Conservation (phyloP, 2,329 filamentous ascomycete genomes). For the Ophiostoma ulmi region DNA sequence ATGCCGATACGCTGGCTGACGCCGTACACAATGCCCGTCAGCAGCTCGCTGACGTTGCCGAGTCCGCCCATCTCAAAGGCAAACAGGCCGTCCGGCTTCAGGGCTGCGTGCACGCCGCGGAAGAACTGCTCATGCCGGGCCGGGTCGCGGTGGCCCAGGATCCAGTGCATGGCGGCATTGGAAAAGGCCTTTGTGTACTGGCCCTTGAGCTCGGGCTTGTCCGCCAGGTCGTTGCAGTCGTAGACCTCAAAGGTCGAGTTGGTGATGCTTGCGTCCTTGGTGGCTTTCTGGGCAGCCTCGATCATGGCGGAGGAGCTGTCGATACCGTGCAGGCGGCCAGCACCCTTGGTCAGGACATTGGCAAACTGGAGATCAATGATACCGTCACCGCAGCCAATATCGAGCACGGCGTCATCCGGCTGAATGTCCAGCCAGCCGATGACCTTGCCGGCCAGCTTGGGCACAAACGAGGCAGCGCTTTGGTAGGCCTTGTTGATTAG, state of each 20-base stretch:
- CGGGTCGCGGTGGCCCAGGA: constrained; percentile 43
- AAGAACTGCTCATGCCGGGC: constrained; percentile 49
- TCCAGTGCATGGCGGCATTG: constrained; percentile 64
- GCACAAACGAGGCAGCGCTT: constrained; percentile 58
- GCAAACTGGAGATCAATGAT: constrained; percentile 53
- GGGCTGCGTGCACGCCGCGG: constrained; percentile 44
- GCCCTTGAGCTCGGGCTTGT: constrained; percentile 34
- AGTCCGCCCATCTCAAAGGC: constrained; percentile 68
- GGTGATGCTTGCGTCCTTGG: constrained; percentile 33
- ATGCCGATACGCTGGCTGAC: constrained; percentile 50
- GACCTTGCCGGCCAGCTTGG: constrained; percentile 55
- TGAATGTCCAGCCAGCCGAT: constrained; percentile 55
- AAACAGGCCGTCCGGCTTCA: constrained; percentile 54
- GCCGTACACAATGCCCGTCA: constrained; percentile 51
- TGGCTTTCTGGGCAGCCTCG: constrained; percentile 42
- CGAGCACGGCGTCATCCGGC: constrained; percentile 54
- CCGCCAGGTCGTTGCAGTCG: constrained; percentile 42
- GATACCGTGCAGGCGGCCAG: constrained; percentile 49
- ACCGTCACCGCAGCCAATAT: constrained; percentile 61
- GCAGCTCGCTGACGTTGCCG: constrained; percentile 62
- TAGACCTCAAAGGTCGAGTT: constrained; percentile 46
- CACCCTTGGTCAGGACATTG: constrained; percentile 42
- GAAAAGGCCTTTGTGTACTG: constrained; percentile 56
- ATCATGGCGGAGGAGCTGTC: constrained; percentile 59
- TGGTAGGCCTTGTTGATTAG: constrained; percentile 48